A percentile compares a stretch with the other conserved stretches of the same genome.
phyloP scores from a whole-genome alignment of 2,329 filamentous ascomycete genomes.

The Sporothrix brunneoviolacea region DNA sequence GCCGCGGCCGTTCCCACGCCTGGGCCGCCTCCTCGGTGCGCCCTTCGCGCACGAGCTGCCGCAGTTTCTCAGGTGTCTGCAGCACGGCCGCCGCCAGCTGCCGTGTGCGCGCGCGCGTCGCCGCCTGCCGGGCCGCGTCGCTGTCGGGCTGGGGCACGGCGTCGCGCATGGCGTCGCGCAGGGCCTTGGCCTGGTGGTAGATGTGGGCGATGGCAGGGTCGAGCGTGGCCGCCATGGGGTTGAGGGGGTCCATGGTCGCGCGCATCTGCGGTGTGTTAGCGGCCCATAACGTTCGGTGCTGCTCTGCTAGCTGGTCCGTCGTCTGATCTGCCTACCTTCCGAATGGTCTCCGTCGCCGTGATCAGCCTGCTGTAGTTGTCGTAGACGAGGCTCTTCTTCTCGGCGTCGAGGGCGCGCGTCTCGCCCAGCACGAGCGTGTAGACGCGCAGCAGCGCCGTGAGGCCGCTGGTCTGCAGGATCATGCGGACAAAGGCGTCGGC shows the following conservation, averaged over 20 bases:
- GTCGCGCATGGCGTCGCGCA: constrained; percentile 45
- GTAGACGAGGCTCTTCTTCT: constrained; percentile 95
- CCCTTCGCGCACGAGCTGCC: constrained; percentile 51
- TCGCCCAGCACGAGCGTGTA: constrained; percentile 71
- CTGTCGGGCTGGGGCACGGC: constrained; percentile 42
- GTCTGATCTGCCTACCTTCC: constrained; percentile 58
- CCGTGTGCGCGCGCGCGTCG: constrained; percentile 36
- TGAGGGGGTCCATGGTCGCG: constrained; percentile 71
- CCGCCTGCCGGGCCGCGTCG: constrained; percentile 29
- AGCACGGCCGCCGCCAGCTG: constrained; percentile 58
- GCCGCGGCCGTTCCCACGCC: constrained; percentile 49
- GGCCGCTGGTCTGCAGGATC: constrained; percentile 53
- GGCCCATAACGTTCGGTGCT: no score
- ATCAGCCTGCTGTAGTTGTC: constrained; percentile 98
- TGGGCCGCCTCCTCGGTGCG: constrained; percentile 52
- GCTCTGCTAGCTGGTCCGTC: no score
- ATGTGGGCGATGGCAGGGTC: constrained; percentile 70
- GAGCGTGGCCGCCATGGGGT: constrained; percentile 65
- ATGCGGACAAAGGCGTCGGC: constrained; percentile 60
- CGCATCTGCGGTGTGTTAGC: constrained; percentile 51
- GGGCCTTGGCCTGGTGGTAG: constrained; percentile 53
- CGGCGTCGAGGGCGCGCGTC: constrained; percentile 83
- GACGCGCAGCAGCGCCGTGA: constrained; percentile 62
- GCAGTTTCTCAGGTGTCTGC: constrained; percentile 52
- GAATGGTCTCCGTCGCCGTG: constrained; percentile 91